Conservation (phyloP, 2,329 filamentous ascomycete species). For the Helotiales sp. region DNA sequence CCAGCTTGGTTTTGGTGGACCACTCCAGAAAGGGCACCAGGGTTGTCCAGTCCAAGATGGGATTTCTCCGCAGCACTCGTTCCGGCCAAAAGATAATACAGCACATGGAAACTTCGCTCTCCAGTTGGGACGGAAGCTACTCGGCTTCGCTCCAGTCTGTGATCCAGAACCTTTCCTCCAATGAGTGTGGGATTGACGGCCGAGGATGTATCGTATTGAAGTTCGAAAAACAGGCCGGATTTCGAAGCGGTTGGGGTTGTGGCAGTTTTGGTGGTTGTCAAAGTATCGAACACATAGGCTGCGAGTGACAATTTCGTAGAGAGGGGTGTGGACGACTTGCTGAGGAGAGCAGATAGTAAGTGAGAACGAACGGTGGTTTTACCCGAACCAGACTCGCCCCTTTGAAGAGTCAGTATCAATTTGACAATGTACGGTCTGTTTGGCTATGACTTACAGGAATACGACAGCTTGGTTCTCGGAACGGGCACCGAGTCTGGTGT, state of each 20-base stretch:
- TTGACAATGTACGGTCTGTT: background rate
- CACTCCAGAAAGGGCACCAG: constrained; percentile 52
- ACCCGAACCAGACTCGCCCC: constrained; percentile 92
- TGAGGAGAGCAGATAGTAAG: constrained; percentile 81
- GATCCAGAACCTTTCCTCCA: constrained; percentile 92
- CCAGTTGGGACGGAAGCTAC: constrained; percentile 92
- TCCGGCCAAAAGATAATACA: constrained; percentile 94
- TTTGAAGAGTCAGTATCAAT: constrained; percentile 46
- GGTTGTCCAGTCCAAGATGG: constrained; percentile 68
- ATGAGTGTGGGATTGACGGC: constrained; percentile 85
- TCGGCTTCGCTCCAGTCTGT: constrained; percentile 88
- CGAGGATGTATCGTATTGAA: constrained; percentile 93
- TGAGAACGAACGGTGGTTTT: constrained; percentile 95
- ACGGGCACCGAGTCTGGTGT: constrained; percentile 80
- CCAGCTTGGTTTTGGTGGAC: constrained; percentile 46
- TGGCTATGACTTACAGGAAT: constrained; percentile 75
- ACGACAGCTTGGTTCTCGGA: constrained; percentile 93
- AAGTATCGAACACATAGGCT: constrained; percentile 91
- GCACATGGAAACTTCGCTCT: constrained; percentile 92
- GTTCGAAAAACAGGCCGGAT: constrained; percentile 90
- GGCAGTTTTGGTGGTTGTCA: constrained; percentile 96
- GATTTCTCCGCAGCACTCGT: constrained; percentile 89
- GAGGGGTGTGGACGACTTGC: constrained; percentile 88
- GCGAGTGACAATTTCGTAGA: constrained; percentile 93
- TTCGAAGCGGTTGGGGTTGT: constrained; percentile 96